Evolutionary conservation across 139 green algal genomes (phyloP), one percentile per base, ranked within the genome.

Genomic region (Haematococcus sp.): DNA sequence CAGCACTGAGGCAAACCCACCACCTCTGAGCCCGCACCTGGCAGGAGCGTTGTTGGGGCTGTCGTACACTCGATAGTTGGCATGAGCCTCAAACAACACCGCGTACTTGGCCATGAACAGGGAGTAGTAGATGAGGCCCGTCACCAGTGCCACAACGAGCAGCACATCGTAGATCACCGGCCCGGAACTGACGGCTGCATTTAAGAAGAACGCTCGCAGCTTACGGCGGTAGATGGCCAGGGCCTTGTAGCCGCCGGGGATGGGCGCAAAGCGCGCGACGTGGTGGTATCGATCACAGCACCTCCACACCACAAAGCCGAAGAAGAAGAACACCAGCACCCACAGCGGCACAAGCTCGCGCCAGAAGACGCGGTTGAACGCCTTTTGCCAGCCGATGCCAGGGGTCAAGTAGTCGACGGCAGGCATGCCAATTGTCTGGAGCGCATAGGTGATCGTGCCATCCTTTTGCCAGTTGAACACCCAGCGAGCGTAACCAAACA

Each of bases 31-130:
- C 52, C 5, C 52, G 56, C 74, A 80, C 40, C 19, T 40, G 3
- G 76, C 81, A 1, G 44, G 27, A 25, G 70, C 63, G n/a, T 31
- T 63, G 34, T 66, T 69, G n/a, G 66, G 15, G 3, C 58, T 73
- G 51, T 86, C 76, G 65, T 86, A 86, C 5, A 83, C 65, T 0
- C 66, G 31, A 56, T 83, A 86, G 2, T 31, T 35, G 0, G 70
- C 7, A 1, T 68, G 51, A 5, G 81, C 76, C 28, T 49, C 25
- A 60, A 81, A 70, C 3, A 75, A 23, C 5, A 61, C 34, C 31
- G 67, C 73, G 66, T 73, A 17, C 19, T 32, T 44, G 0, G 44
- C 22, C 17, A 74, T 64, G 60, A 67, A 79, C 19, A 54, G 40
- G 2, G 76, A 83, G 51, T 74, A 71, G 23, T 76, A 73, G 2